Evolutionary conservation across 768 basidiomycete genomes (phyloP), one percentile per base, ranked within the genome.

Genomic region (Lactarius vividus): DNA sequence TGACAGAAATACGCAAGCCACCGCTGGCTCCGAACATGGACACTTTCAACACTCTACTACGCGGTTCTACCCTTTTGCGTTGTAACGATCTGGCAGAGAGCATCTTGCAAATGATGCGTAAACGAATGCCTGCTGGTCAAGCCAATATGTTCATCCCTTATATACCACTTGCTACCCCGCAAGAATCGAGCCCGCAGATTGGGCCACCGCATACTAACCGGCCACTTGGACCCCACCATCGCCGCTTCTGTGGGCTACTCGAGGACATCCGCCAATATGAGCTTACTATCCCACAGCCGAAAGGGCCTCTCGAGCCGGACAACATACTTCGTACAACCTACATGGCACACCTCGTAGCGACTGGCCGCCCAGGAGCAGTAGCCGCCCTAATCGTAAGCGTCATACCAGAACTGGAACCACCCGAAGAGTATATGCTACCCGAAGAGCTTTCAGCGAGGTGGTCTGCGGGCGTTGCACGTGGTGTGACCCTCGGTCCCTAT

Each of bases 41-140:
- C 23, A 88, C 88, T 0, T 82, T 81, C 73, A 88, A 88, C 69
- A 84, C 85, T 39, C 73, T 90, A 23, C 66, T 89, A 9, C 80
- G 85, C n/a, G 79, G 83, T 1, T 82, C 81, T 4, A 81, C 85
- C 2, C 74, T 87, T 29, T 57, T 88, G 70, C 78, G 82, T 20
- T 72, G 79, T 61, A 76, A 79, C 23, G 77, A 81, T 42, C 72
- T 87, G 5, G 77, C 76, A 29, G 73, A 78, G 13, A 67, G 74
- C 29, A 77, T 82, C 4, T 64, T 87, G 28, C 65, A 72, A 20
- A 71, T 74, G 31, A 72, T 84, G 6, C 73, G 74, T 54, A 70
- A 71, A 53, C 59, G 69, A 18, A 69, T 68, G 16, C 16, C 56
- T 29, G 39, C 10, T 63, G 42, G 68, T 67, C 57, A 74, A 72